Conservation (phyloP, 2,329 filamentous ascomycete genomes). For the Venturia carpophila region DNA sequence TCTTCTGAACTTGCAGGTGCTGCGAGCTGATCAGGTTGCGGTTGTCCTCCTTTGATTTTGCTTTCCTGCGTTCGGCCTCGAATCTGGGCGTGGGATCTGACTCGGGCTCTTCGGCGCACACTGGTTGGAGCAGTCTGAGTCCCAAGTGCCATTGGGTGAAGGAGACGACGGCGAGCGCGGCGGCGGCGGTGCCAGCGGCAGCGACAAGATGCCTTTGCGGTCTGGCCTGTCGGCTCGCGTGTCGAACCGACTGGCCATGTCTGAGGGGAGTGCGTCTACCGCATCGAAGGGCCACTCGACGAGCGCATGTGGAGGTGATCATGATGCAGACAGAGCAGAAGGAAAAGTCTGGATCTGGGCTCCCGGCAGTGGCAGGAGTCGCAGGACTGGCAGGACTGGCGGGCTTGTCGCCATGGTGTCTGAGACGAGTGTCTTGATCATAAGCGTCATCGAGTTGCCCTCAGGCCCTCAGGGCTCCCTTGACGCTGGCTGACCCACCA, state of each 20-base stretch:
- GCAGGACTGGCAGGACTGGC: too few species aligned
- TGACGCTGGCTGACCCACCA: too few species aligned
- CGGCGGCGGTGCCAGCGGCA: neutral
- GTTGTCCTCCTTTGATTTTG: slow-evolving; percentile 59
- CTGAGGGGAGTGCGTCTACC: neutral
- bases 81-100: slow-evolving; percentile 53
- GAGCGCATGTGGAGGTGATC: neutral
- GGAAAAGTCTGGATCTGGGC: neutral
- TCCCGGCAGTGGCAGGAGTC: too few species aligned
- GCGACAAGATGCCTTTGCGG: neutral
- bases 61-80: slow-evolving; percentile 54
- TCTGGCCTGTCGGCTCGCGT: neutral
- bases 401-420: too few species aligned
- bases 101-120: slow-evolving; percentile 43
- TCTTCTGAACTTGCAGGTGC: slow-evolving; percentile 79
- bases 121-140: slow-evolving; percentile 25
- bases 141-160: slow-evolving; percentile 1
- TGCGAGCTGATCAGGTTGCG: slow-evolving; percentile 73
- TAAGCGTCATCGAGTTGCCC: neutral
- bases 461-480: neutral
- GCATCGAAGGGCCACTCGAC: neutral
- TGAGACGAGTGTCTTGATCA: neutral
- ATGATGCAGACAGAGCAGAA: neutral
- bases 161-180: neutral
- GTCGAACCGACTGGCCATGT: neutral